Conservation (phyloP, 1,284 basidiomycete species). For the Ceratobasidium sp. region DNA sequence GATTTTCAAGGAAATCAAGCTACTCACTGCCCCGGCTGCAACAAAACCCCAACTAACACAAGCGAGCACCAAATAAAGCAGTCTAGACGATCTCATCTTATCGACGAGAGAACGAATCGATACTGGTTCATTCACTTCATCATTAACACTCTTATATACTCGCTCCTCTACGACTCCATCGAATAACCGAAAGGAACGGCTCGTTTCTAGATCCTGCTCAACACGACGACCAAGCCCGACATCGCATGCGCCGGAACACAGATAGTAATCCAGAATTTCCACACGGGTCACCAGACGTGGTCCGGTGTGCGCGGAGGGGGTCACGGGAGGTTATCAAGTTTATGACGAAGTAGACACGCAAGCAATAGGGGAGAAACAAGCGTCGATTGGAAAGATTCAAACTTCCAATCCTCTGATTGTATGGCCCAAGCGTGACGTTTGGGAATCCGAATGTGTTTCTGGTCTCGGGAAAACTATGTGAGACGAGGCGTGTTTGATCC, state of each 20-base stretch:
- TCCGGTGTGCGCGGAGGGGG: constrained; percentile 8
- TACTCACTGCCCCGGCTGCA: constrained; percentile 27
- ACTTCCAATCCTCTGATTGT: background rate
- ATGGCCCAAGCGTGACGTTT: background rate
- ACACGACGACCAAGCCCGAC: constrained; percentile 4
- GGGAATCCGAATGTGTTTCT: constrained; percentile 4
- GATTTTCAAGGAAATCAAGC: constrained; percentile 1
- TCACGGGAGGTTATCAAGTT: constrained; percentile 25
- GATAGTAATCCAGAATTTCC: constrained; percentile 19
- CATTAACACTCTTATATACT: constrained; percentile 33
- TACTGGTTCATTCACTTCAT: background rate
- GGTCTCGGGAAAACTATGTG: constrained; percentile 10
- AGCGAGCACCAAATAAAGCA: constrained; percentile 32
- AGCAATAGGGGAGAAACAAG: background rate
- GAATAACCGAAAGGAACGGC: background rate
- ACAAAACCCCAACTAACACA: constrained; percentile 36
- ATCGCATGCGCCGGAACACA: background rate
- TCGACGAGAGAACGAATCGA: background rate
- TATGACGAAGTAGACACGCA: constrained; percentile 26
- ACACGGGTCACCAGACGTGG: constrained; percentile 31
- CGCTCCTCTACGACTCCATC: background rate
- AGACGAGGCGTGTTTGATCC: constrained; percentile 4
- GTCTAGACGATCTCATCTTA: constrained; percentile 28
- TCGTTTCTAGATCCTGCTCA: constrained; percentile 19
- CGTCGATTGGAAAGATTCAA: background rate